Evolutionary conservation across 1,284 basidiomycete genomes (phyloP).

Genomic region (Thecaphora frezii): DNA sequence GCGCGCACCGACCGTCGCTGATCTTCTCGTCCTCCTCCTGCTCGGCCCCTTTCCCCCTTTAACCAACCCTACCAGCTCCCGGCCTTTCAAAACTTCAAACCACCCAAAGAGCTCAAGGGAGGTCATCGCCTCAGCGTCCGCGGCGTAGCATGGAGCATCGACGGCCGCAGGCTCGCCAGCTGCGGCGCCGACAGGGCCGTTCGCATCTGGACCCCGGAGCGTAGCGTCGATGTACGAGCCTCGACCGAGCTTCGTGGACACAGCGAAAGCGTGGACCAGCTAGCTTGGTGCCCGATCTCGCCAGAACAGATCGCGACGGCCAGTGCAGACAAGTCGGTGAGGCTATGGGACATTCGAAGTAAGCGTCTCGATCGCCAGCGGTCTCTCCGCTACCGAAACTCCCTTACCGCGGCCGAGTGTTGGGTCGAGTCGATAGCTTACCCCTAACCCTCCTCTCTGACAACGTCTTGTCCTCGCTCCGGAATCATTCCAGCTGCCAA

Average conservation of each 20-base stretch:
- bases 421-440: not conserved
- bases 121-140: constrained; percentile 37
- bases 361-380: not conserved
- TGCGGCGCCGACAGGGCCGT: constrained; percentile 35
- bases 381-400: too few relatives aligned
- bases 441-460: too few relatives aligned
- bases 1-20: too few relatives aligned
- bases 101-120: constrained; percentile 29
- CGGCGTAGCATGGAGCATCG: constrained; percentile 45
- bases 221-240: constrained; percentile 40
- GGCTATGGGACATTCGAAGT: constrained; percentile 49
- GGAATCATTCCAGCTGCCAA: not conserved
- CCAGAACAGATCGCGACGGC: constrained; percentile 48
- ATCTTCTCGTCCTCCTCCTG: not conserved
- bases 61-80: not conserved
- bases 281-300: constrained; percentile 42
- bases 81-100: constrained; percentile 2
- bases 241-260: constrained; percentile 50
- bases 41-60: not conserved
- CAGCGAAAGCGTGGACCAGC: constrained; percentile 48
- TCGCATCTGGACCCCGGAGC: constrained; percentile 50
- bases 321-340: constrained; percentile 42
- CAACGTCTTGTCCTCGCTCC: too few relatives aligned
- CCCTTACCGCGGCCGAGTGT: too few relatives aligned
- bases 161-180: constrained; percentile 46